A percentile compares a stretch with the other conserved stretches of the same genome.
Conservation (phyloP, 768 basidiomycete species). For the Leccinum subgranulosum region DNA sequence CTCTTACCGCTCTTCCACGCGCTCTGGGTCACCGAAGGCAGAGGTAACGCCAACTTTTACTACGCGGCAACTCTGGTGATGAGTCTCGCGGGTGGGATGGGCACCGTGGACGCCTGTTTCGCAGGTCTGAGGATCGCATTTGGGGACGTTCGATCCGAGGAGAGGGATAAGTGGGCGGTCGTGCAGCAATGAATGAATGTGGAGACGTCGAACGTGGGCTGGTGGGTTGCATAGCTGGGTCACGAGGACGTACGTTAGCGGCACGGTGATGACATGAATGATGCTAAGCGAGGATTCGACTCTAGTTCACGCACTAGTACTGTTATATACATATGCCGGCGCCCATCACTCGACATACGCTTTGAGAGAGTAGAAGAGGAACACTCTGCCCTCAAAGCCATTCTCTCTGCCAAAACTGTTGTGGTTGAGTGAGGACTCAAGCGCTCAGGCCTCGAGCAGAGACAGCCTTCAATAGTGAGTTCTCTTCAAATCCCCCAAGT, state of each 20-base stretch:
- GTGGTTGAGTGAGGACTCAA: background rate
- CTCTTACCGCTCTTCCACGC: conserved; percentile 90
- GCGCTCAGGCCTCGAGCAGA: too few species aligned
- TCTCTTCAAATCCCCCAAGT: too few species aligned
- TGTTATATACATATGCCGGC: background rate
- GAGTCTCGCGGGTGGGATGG: conserved; percentile 83
- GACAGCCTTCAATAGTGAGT: too few species aligned
- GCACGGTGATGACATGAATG: background rate
- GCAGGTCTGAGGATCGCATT: conserved; percentile 79
- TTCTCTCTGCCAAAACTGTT: background rate
- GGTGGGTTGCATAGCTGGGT: background rate
- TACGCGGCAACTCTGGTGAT: conserved; percentile 95
- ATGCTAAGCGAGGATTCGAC: background rate
- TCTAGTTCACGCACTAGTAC: too few species aligned
- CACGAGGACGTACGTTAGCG: background rate
- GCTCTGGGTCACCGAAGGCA: conserved; percentile 87
- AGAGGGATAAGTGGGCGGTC: conserved; percentile 28
- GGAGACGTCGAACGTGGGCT: background rate
- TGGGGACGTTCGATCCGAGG: conserved; percentile 46
- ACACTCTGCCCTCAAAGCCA: background rate
- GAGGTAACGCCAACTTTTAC: conserved; percentile 98
- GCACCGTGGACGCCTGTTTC: conserved; percentile 76
- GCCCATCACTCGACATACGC: too few species aligned
- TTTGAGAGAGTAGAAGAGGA: background rate
- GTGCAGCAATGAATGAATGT: conserved; percentile 21